A percentile compares a stretch with the other conserved stretches of the same genome.
These are phyloP conservation scores for Davidsoniella australis DNA, from an alignment of 2,329 filamentous ascomycete species.

Conservation along the genomic window DNA sequence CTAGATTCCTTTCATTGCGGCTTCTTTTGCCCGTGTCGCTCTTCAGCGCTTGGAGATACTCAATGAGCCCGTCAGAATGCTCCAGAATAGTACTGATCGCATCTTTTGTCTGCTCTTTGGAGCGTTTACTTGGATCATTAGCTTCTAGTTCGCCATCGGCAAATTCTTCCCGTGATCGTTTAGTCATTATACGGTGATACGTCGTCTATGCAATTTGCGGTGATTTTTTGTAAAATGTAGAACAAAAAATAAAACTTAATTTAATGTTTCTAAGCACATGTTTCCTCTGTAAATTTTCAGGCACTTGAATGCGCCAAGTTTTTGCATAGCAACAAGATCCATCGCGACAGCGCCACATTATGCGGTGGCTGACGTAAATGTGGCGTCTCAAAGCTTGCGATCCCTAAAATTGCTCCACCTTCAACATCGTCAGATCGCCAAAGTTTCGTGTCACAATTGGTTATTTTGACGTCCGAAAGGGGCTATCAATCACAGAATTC, in stretches of 20 bases:
- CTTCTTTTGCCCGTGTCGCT: constrained; percentile 15
- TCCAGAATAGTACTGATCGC: constrained; percentile 19
- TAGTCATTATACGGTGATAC: constrained; percentile 9
- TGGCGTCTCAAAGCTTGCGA: constrained; percentile 7
- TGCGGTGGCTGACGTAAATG: background rate
- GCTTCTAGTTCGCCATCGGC: constrained; percentile 3
- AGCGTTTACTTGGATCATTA: constrained; percentile 14
- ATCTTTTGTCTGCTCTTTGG: constrained; percentile 13
- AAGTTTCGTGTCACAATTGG: background rate
- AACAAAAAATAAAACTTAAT: background rate
- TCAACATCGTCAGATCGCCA: constrained; percentile 10
- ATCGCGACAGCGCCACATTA: constrained; percentile 10
- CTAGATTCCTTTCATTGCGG: constrained; percentile 13
- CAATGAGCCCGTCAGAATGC: constrained; percentile 24
- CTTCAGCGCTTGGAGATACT: constrained; percentile 22
- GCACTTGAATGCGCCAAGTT: background rate
- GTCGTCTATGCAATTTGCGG: background rate
- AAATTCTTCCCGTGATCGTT: constrained; percentile 10
- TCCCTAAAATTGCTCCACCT: constrained; percentile 7
- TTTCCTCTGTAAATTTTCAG: constrained; percentile 3
- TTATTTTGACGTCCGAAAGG: too few species aligned
- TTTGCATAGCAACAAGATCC: constrained; percentile 2
- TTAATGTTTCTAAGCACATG: background rate
- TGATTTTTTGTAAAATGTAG: too few species aligned
- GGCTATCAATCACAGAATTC: too few species aligned